phyloP scores from a whole-genome alignment of 2,329 filamentous ascomycete genomes.

The Aspergillus proliferans region DNA sequence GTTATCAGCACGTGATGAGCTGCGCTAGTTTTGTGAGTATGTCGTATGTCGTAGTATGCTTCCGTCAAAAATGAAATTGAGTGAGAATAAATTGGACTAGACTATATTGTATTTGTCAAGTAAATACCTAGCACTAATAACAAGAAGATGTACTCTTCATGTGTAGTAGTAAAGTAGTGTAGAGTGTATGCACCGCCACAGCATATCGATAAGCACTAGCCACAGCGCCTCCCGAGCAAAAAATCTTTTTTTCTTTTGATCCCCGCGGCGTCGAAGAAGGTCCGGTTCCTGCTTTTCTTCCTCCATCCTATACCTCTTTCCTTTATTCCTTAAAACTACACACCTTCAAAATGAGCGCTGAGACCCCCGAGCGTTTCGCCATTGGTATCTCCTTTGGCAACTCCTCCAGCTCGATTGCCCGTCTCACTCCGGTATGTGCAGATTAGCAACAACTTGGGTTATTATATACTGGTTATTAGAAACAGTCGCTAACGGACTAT shows the following conservation, averaged over 20 bases:
- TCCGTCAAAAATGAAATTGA: no score
- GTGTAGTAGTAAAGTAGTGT: not conserved
- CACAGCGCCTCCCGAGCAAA: conserved; percentile 26
- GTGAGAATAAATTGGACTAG: no score
- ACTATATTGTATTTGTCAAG: no score
- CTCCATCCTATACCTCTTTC: conserved; percentile 11
- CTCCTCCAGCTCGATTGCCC: conserved; percentile 95
- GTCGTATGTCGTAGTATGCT: no score
- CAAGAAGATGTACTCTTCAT: not conserved
- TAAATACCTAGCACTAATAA: no score
- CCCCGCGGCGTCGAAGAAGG: conserved; percentile 7
- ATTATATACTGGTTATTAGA: not conserved
- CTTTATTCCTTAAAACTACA: conserved; percentile 7
- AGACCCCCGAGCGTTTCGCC: conserved; percentile 51
- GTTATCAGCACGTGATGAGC: conserved; percentile 24
- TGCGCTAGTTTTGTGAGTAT: no score
- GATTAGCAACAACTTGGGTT: not conserved
- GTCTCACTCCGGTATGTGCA: conserved; percentile 57
- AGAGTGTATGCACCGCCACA: conserved; percentile 24
- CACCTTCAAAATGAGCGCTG: conserved; percentile 38
- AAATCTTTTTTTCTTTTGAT: conserved; percentile 26
- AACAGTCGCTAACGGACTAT: conserved; percentile 6
- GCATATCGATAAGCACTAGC: conserved; percentile 31
- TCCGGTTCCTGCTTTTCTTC: conserved; percentile 14
- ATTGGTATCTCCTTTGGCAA: conserved; percentile 99